Evolutionary conservation across 148 eudicot species (phyloP), one percentile per base, ranked within the genome.

Genomic region (Linanthus parryae): DNA sequence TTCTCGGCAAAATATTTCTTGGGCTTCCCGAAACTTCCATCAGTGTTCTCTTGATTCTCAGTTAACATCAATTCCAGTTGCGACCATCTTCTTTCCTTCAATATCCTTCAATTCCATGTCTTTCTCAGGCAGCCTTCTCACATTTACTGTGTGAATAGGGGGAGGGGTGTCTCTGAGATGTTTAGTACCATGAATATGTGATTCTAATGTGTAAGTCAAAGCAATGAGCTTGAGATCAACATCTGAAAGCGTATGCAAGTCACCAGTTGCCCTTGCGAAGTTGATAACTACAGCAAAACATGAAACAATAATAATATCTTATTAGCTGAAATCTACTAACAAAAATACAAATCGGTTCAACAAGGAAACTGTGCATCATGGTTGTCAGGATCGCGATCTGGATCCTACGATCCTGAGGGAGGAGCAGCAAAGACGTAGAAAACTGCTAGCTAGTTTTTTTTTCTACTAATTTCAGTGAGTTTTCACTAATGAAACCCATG

Each of bases 61-160:
- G 52, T 26, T 68, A 43, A 62, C 57, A 11, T 79, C 90, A 7
- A 47, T 23, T 8, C 57, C 63, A n/a, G n/a, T n/a, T 66, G 75
- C 98, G 40, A 87, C 59, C 5, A 90, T 96, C 72, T 92, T 88
- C 98, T 96, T 87, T 66, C 87, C 96, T 59, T 74, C 85, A 46
- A 84, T 70, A 59, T 92, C 98, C 98, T 96, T 87, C 13, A 96
- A 90, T n/a, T 94, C 96, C 71, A 92, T 46, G 18, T 92, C 96
- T 61, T 84, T 92, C 68, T 87, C 96, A 7, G 96, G 94, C 31
- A 92, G 74, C 76, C 85, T 79, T 62, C 74, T 81, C 26, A 92
- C 94, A 48, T 84, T 92, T 55, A 77, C 71, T 2, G 80, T 70
- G 39, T 82, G 85, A 31, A 87, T 74, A 55, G 96, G 88, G 11